phyloP scores from a whole-genome alignment of 1,284 basidiomycete genomes.

The Trichosporon sp. region DNA sequence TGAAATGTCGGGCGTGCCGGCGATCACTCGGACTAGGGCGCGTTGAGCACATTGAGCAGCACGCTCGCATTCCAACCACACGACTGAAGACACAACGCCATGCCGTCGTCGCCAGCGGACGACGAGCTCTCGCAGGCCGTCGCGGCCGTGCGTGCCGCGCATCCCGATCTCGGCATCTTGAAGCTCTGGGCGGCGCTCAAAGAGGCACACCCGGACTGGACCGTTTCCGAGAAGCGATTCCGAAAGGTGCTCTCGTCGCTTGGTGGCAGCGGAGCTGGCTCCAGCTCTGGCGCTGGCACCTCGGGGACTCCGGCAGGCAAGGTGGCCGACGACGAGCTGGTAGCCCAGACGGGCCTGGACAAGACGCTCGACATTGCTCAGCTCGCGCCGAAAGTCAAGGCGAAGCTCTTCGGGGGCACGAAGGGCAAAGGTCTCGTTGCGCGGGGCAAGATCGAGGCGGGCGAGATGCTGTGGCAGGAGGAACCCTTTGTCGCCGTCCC shows the following conservation, averaged over 20 bases:
- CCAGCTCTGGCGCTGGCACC: slow-evolving; percentile 7
- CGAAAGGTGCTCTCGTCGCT: slow-evolving; percentile 54
- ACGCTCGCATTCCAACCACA: no score
- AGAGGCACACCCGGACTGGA: slow-evolving; percentile 59
- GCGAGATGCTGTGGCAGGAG: slow-evolving; percentile 76
- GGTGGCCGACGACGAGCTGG: slow-evolving; percentile 28
- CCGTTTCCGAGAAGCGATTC: slow-evolving; percentile 72
- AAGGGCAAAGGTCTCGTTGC: slow-evolving; percentile 83
- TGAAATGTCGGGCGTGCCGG: not conserved
- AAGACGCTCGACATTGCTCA: slow-evolving; percentile 58
- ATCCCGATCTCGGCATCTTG: slow-evolving; percentile 61
- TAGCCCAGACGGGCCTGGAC: slow-evolving; percentile 64
- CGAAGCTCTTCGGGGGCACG: slow-evolving; percentile 61
- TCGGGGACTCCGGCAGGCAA: slow-evolving; percentile 24
- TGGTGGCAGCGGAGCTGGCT: slow-evolving; percentile 1
- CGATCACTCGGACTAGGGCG: not conserved
- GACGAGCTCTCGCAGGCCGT: slow-evolving; percentile 52
- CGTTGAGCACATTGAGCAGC: not conserved
- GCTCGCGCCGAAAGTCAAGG: slow-evolving; percentile 62
- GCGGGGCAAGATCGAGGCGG: slow-evolving; percentile 59
- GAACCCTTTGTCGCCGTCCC: slow-evolving; percentile 49
- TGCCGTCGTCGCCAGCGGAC: slow-evolving; percentile 35
- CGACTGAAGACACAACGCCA: not conserved
- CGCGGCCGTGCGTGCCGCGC: slow-evolving; percentile 50
- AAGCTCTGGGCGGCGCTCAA: slow-evolving; percentile 66